These are phyloP conservation scores for Geotrichum carabidarum DNA, from an alignment of 1,139 yeast genomes.

Conservation along the genomic window DNA sequence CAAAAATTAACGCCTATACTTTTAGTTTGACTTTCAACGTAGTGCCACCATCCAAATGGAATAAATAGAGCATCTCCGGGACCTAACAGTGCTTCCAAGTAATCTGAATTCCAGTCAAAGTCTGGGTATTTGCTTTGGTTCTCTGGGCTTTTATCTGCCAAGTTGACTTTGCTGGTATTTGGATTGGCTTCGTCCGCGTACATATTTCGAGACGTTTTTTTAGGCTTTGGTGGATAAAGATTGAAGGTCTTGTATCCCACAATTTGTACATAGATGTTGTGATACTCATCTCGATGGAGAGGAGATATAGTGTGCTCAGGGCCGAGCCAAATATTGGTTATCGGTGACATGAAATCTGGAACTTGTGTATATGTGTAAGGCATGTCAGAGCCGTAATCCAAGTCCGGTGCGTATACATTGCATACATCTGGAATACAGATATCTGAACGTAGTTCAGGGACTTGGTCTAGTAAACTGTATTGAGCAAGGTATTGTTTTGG, in stretches of 20 bases:
- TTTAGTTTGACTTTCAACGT: slow-evolving; percentile 24
- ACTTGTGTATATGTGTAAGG: neutral
- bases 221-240: slow-evolving; percentile 22
- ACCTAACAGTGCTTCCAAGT: slow-evolving; percentile 24
- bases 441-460: slow-evolving; percentile 24
- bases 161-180: slow-evolving; percentile 27
- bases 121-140: slow-evolving; percentile 22
- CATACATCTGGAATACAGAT: slow-evolving; percentile 25
- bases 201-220: slow-evolving; percentile 11
- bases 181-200: slow-evolving; percentile 21
- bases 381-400: neutral
- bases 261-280: slow-evolving; percentile 29
- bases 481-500: slow-evolving; percentile 26
- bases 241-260: slow-evolving; percentile 31
- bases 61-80: slow-evolving; percentile 31
- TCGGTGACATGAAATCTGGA: slow-evolving; percentile 13
- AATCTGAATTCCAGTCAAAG: slow-evolving; percentile 27
- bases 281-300: slow-evolving; percentile 27
- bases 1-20: slow-evolving; percentile 30
- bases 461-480: slow-evolving; percentile 24
- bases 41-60: slow-evolving; percentile 33
- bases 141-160: slow-evolving; percentile 15
- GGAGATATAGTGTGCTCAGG: slow-evolving; percentile 30
- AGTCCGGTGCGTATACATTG: slow-evolving; percentile 8
- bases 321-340: slow-evolving; percentile 30